phyloP scores from a whole-genome alignment of 1,139 yeast species.

The Magnusiomyces suaveolens region DNA sequence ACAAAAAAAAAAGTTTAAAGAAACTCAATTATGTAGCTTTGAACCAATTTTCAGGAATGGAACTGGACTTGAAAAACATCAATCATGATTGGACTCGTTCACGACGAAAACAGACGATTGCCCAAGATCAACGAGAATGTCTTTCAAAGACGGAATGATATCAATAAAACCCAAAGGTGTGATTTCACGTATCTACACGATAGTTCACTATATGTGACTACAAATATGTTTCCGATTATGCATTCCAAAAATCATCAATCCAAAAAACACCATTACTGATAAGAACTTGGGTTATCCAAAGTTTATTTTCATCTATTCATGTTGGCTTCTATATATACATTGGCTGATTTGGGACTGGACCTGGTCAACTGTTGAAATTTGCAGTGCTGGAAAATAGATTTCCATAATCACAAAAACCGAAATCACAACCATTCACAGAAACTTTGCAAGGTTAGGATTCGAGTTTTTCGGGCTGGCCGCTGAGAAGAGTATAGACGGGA shows the following conservation, averaged over 20 bases:
- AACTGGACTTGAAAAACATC: too few relatives aligned
- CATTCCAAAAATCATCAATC: not conserved
- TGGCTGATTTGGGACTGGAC: too few relatives aligned
- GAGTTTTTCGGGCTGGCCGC: conserved; percentile 46
- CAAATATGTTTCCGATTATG: not conserved
- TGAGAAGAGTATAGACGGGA: conserved; percentile 77
- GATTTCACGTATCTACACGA: not conserved
- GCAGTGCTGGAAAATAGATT: too few relatives aligned
- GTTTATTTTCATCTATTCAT: not conserved
- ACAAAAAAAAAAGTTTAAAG: too few relatives aligned
- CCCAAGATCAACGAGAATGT: too few relatives aligned
- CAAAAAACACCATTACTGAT: not conserved
- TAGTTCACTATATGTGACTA: not conserved
- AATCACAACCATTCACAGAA: not conserved
- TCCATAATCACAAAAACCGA: not conserved
- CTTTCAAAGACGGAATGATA: too few relatives aligned
- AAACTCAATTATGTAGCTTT: too few relatives aligned
- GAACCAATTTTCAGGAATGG: too few relatives aligned
- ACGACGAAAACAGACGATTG: too few relatives aligned
- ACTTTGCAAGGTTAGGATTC: not conserved
- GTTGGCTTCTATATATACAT: not conserved
- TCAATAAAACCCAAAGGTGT: not conserved
- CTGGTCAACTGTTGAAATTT: too few relatives aligned
- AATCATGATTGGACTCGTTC: too few relatives aligned
- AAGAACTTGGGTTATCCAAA: not conserved